These are phyloP conservation scores for Cladosporium sp. DNA, from an alignment of 2,329 filamentous ascomycete genomes.

Conservation along the genomic window DNA sequence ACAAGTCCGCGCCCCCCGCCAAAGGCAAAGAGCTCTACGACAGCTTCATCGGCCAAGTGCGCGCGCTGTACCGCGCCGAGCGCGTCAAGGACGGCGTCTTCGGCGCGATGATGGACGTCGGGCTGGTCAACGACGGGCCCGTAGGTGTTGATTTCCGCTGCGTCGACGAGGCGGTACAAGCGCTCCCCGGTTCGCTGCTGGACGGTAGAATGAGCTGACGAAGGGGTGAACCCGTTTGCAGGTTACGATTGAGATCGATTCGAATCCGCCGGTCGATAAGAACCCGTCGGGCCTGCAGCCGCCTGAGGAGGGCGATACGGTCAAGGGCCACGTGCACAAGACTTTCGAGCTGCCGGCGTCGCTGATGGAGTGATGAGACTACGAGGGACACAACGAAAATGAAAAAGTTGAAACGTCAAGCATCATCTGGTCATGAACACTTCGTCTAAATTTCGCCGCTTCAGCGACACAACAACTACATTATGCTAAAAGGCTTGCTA, in stretches of 20 bases:
- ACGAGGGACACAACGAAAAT: neutral
- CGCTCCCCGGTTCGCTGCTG: neutral
- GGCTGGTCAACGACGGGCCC: slow-evolving; percentile 78
- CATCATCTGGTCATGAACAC: slow-evolving; percentile 3
- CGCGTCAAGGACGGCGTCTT: slow-evolving; percentile 93
- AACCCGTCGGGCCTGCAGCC: slow-evolving; percentile 26
- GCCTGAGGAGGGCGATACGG: slow-evolving; percentile 22
- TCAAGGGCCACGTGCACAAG: slow-evolving; percentile 30
- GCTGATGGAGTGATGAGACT: slow-evolving; percentile 27
- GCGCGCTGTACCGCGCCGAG: slow-evolving; percentile 62
- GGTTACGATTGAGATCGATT: slow-evolving; percentile 46
- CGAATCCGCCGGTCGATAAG: slow-evolving; percentile 38
- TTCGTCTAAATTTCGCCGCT: slow-evolving; percentile 6
- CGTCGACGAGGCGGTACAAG: slow-evolving; percentile 49
- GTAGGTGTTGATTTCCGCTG: slow-evolving; percentile 57
- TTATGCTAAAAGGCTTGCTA: slow-evolving; percentile 1
- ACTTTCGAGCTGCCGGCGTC: slow-evolving; percentile 31
- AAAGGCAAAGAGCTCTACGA: slow-evolving; percentile 78
- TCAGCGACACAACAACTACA: neutral
- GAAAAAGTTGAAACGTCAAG: neutral
- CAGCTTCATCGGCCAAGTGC: slow-evolving; percentile 71
- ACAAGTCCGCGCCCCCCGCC: slow-evolving; percentile 72
- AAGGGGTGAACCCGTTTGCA: slow-evolving; percentile 17
- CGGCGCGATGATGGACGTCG: slow-evolving; percentile 98
- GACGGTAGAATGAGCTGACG: neutral